Evolutionary conservation across 768 basidiomycete species (phyloP).

Genomic region (Boletus subparvulus): DNA sequence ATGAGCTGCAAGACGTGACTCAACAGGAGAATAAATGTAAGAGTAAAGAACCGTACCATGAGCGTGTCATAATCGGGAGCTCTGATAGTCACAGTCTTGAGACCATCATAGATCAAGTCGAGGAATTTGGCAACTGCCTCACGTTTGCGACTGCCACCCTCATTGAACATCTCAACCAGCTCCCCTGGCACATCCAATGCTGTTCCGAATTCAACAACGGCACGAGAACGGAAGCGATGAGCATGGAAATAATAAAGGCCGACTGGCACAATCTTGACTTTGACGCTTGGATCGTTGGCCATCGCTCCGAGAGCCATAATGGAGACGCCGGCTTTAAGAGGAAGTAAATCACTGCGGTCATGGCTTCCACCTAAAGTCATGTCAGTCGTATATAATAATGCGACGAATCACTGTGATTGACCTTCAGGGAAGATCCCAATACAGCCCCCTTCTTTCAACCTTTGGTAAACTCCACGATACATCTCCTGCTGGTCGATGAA

Average conservation of each 20-base stretch:
- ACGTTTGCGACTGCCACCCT: constrained; percentile 84
- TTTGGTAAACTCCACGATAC: constrained; percentile 90
- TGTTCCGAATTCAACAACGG: constrained; percentile 94
- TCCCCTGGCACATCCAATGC: constrained; percentile 91
- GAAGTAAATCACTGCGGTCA: constrained; percentile 93
- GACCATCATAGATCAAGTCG: constrained; percentile 85
- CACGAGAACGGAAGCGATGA: constrained; percentile 90
- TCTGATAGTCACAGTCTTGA: constrained; percentile 94
- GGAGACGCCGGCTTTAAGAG: constrained; percentile 95
- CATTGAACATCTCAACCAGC: constrained; percentile 85
- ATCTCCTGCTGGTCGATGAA: constrained; percentile 93
- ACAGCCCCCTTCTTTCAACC: constrained; percentile 79
- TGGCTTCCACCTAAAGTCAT: constrained; percentile 85
- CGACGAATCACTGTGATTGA: constrained; percentile 31
- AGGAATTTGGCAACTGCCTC: constrained; percentile 88
- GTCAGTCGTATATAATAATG: background rate
- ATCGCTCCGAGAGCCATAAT: constrained; percentile 98
- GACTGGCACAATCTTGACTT: constrained; percentile 91
- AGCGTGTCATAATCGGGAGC: constrained; percentile 97
- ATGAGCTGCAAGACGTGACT: constrained; percentile 60
- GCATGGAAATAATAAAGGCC: constrained; percentile 74
- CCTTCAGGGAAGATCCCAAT: constrained; percentile 99
- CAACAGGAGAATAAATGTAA: background rate
- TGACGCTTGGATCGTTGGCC: constrained; percentile 82
- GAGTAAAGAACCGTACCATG: constrained; percentile 62